Evolutionary conservation across 1,284 basidiomycete species (phyloP).

Genomic region (Tilletia walkeri): DNA sequence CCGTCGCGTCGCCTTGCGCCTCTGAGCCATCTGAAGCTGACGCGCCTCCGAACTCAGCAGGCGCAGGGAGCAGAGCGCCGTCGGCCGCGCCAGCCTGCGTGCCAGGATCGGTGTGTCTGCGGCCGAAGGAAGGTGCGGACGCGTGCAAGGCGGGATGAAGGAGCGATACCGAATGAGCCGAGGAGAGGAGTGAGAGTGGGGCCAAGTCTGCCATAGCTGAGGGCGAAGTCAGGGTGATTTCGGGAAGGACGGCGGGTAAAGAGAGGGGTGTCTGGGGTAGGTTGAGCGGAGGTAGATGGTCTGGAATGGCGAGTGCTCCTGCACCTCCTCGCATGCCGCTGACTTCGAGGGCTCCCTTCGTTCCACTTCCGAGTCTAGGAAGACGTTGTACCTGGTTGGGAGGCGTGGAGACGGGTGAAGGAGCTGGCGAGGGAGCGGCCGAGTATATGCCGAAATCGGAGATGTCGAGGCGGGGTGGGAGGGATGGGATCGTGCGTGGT

Average conservation of each 20-base stretch:
- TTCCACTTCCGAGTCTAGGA: too few species aligned
- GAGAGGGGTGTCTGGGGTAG: slow-evolving; percentile 13
- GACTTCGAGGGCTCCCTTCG: too few species aligned
- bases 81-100: background rate
- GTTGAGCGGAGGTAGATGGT: slow-evolving; percentile 13
- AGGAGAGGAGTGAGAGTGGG: slow-evolving; percentile 13
- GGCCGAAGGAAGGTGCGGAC: background rate
- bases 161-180: background rate
- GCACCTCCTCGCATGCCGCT: background rate
- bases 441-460: slow-evolving; percentile 16
- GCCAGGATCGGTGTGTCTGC: slow-evolving; percentile 1
- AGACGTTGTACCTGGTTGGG: background rate
- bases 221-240: slow-evolving; percentile 8
- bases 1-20: background rate
- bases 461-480: slow-evolving; percentile 10
- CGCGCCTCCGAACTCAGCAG: background rate
- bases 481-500: slow-evolving; percentile 9
- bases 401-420: slow-evolving; percentile 1
- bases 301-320: background rate
- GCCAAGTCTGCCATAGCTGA: background rate
- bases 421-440: slow-evolving; percentile 1
- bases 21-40: background rate
- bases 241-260: background rate
- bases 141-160: background rate
- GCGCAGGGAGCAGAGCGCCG: slow-evolving; percentile 1